Percentiles rank a stretch among this genome's conserved stretches.
phyloP scores from a whole-genome alignment of 163 green algal genomes.

The Chloromonas sp. region DNA sequence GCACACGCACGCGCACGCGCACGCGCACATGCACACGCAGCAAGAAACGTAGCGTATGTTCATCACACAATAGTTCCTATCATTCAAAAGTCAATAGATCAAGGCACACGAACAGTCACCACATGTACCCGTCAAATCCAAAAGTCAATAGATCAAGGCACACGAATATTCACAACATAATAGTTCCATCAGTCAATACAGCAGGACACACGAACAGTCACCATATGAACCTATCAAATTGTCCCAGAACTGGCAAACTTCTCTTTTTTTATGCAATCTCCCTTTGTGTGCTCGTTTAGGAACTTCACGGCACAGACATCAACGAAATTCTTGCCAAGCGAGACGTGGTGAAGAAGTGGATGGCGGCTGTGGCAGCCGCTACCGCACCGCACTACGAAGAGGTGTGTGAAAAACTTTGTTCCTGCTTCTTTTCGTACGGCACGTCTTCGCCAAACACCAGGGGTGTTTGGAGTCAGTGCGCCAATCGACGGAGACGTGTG shows the following conservation, averaged over 20 bases:
- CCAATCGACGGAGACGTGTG: not conserved
- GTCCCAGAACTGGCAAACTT: not conserved
- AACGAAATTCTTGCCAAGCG: constrained; percentile 30
- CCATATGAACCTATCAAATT: not conserved
- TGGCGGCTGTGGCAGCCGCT: constrained; percentile 15
- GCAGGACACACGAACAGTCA: not conserved
- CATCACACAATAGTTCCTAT: too few species aligned
- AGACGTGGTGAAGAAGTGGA: constrained; percentile 27
- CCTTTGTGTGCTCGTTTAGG: not conserved
- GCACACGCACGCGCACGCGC: too few species aligned
- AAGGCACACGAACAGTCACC: too few species aligned
- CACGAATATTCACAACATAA: not conserved
- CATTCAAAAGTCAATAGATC: too few species aligned
- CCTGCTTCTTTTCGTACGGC: not conserved
- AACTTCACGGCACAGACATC: constrained; percentile 14
- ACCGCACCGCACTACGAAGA: constrained; percentile 3
- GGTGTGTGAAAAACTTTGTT: not conserved
- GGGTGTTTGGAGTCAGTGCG: not conserved
- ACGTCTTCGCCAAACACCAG: not conserved
- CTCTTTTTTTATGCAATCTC: not conserved
- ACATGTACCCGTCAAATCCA: not conserved
- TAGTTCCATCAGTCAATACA: not conserved
- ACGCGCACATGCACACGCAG: too few species aligned
- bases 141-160: not conserved
- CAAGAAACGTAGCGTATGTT: too few species aligned